phyloP scores from a whole-genome alignment of 2,329 filamentous ascomycete genomes.

The Fonsecaea pedrosoi region DNA sequence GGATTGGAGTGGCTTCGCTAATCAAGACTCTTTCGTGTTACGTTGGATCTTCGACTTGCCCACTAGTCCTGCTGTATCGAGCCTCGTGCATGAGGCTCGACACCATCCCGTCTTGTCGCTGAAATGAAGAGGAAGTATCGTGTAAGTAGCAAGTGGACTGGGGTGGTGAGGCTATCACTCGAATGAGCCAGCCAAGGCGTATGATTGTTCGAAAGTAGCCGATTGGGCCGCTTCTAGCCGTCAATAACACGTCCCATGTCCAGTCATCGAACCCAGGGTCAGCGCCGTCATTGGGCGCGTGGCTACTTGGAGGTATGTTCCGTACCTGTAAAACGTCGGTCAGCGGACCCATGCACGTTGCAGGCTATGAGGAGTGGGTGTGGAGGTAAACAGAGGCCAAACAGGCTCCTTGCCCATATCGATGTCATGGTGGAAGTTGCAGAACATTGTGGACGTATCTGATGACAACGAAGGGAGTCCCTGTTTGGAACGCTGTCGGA shows the following conservation, averaged over 20 bases:
- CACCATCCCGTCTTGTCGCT: not conserved
- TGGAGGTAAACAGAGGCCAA: not conserved
- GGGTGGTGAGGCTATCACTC: not conserved
- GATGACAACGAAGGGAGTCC: not conserved
- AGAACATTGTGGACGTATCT: not conserved
- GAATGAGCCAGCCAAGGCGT: not conserved
- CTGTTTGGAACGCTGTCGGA: not conserved
- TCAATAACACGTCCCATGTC: not conserved
- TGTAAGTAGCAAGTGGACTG: not conserved
- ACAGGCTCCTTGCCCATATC: not conserved
- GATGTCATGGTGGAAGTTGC: not conserved
- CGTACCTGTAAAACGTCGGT: not conserved
- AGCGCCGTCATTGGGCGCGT: not conserved
- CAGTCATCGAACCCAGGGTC: not conserved
- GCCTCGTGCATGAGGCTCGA: not conserved
- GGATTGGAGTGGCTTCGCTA: slow-evolving; percentile 29
- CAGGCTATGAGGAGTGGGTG: not conserved
- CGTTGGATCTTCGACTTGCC: slow-evolving; percentile 2
- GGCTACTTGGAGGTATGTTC: not conserved
- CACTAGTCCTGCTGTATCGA: not conserved
- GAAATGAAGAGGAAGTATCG: not conserved
- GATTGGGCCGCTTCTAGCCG: not conserved
- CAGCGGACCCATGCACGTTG: not conserved
- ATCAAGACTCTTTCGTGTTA: slow-evolving; percentile 20
- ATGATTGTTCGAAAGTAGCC: not conserved